Base-by-base conservation (phyloP, 108 stramenopile genomes). In the Nitzschia sp. region DNA sequence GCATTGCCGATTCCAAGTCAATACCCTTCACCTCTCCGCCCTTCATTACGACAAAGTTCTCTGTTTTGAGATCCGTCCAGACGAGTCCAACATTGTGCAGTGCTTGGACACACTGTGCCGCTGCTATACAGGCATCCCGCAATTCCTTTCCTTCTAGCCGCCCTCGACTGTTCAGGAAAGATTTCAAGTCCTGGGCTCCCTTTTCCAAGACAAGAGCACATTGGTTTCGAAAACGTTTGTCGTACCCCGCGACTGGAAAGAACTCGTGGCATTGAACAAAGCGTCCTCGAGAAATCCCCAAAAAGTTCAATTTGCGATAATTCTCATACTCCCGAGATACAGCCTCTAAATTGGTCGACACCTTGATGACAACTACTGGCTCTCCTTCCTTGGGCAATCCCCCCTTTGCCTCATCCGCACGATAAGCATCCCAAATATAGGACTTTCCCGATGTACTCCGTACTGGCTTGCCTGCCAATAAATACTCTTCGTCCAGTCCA, bases 41-140 rank as follows among this genome's bases (percentile, higher is more conserved):
- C 47, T 73, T 45, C 29, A 84, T 76, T 2, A 92, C 86, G 9
- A 95, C 89, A 72, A 95, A 91, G 62, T 95, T 95, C 59, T 95
- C 94, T 26, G 87, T 85, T 64, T 95, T 95, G 54, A 92, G 62
- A 67, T 95, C 94, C 28, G 91, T 95, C 94, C 94, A 95, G 11
- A 95, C 94, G 54, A 95, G 58, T 31, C 76, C 71, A 1, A 84
- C 80, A 25, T 69, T 68, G 71, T 92, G 89, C 50, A 92, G 52
- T 0, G 85, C 90, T 63, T 92, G 85, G 28, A 92, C 69, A 53
- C 90, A 92, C 56, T 77, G 83, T 11, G 86, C 71, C 17, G 84
- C 91, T 32, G 91, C 85, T 13, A 77, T 33, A 6, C 86, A 87
- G 38, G 85, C 86, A 58, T 92, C 89, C 0, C 85, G 72, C 36